These are phyloP conservation scores for Trichoderma polysporum DNA, from an alignment of 2,329 filamentous ascomycete species.

Conservation along the genomic window DNA sequence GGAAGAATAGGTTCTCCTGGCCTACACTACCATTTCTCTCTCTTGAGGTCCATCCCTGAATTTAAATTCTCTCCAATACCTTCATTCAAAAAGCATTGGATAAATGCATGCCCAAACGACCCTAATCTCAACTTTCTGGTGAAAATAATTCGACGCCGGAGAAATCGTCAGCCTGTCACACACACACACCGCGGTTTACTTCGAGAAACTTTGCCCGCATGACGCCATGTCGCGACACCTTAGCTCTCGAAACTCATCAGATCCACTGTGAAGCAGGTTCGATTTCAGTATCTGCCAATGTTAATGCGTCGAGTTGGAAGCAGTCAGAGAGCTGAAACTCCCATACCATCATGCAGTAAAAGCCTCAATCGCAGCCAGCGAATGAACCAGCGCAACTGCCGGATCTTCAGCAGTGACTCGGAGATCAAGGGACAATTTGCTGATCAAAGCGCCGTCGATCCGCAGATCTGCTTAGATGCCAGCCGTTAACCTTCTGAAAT, in stretches of 20 bases:
- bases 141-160: not conserved
- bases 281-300: constrained; percentile 6
- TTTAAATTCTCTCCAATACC: not conserved
- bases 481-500: constrained; percentile 17
- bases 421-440: not conserved
- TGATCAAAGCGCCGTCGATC: constrained; percentile 1
- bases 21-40: not conserved
- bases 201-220: not conserved
- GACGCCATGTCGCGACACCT: not conserved
- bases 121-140: not conserved
- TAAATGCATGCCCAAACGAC: not conserved
- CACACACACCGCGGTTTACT: not conserved
- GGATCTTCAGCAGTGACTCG: not conserved
- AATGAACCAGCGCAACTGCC: not conserved
- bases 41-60: not conserved
- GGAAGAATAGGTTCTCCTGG: not conserved
- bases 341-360: not conserved
- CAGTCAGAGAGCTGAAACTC: constrained; percentile 4
- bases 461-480: constrained; percentile 14
- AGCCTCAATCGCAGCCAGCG: not conserved
- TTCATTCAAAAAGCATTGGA: not conserved
- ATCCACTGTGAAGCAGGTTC: not conserved
- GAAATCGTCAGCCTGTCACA: not conserved
- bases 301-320: not conserved
- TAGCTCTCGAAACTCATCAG: not conserved